These are phyloP conservation scores for Lippia alba DNA, from an alignment of 305 asterid genomes.

Conservation along the genomic window DNA sequence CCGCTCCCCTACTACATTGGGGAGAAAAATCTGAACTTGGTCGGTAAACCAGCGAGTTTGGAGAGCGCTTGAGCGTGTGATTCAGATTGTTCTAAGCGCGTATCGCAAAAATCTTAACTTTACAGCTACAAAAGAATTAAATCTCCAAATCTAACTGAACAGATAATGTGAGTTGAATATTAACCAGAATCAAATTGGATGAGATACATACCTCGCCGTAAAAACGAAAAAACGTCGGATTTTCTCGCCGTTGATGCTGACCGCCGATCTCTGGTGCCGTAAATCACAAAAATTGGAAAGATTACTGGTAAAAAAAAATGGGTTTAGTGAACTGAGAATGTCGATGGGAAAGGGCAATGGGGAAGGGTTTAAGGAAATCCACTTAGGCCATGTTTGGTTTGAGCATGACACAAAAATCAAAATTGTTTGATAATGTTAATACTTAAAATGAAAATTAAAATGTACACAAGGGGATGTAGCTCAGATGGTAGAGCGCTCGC, in stretches of 20 bases:
- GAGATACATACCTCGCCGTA: constrained; percentile 33
- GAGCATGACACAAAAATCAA: background rate
- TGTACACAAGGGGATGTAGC: constrained; percentile 98
- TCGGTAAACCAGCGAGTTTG: background rate
- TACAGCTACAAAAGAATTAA: constrained; percentile 5
- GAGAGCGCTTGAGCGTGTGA: background rate
- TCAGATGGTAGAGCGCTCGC: constrained; percentile 99
- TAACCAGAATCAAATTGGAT: background rate
- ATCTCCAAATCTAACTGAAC: background rate
- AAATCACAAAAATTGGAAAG: constrained; percentile 25
- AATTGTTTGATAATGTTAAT: too few species aligned
- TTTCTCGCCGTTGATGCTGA: background rate
- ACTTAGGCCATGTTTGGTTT: background rate
- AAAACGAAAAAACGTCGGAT: background rate
- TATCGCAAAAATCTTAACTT: background rate
- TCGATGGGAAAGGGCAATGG: background rate
- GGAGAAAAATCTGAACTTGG: background rate
- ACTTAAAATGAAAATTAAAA: too few species aligned
- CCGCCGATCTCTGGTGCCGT: constrained; percentile 18
- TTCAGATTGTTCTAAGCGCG: background rate
- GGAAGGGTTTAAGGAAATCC: constrained; percentile 31
- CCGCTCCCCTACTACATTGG: too few species aligned
- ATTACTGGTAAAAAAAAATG: background rate
- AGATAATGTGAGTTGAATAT: constrained; percentile 5
- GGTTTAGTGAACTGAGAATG: background rate